Conservation (phyloP, 495 filamentous ascomycete genomes). For the Penicillium lividum region DNA sequence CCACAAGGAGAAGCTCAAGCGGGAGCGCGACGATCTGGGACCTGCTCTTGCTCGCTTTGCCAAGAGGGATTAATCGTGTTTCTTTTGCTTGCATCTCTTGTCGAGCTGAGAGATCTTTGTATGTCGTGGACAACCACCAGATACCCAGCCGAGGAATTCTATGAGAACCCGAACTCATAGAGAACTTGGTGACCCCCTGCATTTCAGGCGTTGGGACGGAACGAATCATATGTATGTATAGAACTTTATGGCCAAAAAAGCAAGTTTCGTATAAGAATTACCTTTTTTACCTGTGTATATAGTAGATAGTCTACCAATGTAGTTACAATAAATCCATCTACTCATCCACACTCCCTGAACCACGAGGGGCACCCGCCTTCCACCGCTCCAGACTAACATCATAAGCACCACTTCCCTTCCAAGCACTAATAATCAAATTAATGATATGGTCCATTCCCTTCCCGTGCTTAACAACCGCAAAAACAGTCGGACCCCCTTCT, state of each 20-base stretch:
- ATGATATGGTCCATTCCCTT: slow-evolving; percentile 83
- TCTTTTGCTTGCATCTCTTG: slow-evolving; percentile 12
- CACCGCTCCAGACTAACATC: slow-evolving; percentile 54
- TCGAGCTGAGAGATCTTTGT: neutral
- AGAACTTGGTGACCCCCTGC: slow-evolving; percentile 24
- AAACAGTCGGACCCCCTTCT: slow-evolving; percentile 95
- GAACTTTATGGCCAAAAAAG: slow-evolving; percentile 25
- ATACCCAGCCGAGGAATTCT: slow-evolving; percentile 29
- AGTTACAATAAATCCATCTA: slow-evolving; percentile 13
- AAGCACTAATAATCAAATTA: slow-evolving; percentile 84
- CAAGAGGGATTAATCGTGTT: slow-evolving; percentile 42
- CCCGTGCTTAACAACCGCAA: slow-evolving; percentile 93
- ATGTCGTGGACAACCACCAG: slow-evolving; percentile 17
- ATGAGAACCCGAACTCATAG: slow-evolving; percentile 16
- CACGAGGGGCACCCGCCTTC: slow-evolving; percentile 52
- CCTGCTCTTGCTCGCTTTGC: slow-evolving; percentile 73
- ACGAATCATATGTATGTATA: slow-evolving; percentile 25
- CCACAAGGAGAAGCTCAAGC: slow-evolving; percentile 63
- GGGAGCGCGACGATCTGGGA: slow-evolving; percentile 61
- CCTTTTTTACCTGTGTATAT: no score
- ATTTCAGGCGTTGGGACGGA: slow-evolving; percentile 36
- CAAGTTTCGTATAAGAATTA: slow-evolving; percentile 14
- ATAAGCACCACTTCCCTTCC: slow-evolving; percentile 82
- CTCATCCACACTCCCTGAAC: slow-evolving; percentile 44
- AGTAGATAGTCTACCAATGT: no score